Conservation (phyloP, 2,329 filamentous ascomycete species). For the Colletotrichum tropicicola region DNA sequence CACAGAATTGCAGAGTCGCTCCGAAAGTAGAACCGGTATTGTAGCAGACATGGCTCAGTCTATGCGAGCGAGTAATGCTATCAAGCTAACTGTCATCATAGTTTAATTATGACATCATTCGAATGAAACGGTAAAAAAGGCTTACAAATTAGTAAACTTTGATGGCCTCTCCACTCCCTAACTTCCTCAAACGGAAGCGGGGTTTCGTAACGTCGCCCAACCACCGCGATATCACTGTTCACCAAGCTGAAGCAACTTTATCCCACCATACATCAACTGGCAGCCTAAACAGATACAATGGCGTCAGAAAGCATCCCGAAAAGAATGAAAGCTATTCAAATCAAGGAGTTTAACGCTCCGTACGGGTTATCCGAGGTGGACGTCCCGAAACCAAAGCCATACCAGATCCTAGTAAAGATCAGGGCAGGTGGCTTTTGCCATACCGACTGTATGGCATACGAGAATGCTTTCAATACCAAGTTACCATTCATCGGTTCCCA, state of each 20-base stretch:
- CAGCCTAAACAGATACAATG: neutral
- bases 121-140: neutral
- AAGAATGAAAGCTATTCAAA: neutral
- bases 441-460: conserved; percentile 29
- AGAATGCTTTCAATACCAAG: conserved; percentile 13
- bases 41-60: too few relatives aligned
- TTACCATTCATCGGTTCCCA: conserved; percentile 25
- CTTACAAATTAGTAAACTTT: neutral
- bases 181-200: neutral
- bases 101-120: neutral
- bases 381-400: conserved; percentile 16
- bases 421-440: conserved; percentile 29
- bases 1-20: too few relatives aligned
- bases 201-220: neutral
- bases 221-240: too few relatives aligned
- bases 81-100: too few relatives aligned
- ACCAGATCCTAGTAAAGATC: conserved; percentile 28
- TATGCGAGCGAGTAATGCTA: neutral
- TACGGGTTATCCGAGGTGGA: conserved; percentile 15
- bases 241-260: too few relatives aligned
- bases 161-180: neutral
- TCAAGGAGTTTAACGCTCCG: conserved; percentile 12
- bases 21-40: too few relatives aligned
- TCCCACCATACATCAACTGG: too few relatives aligned
- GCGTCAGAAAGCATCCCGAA: neutral